A percentile compares a stretch with the other conserved stretches of the same genome.
Conservation (phyloP, 305 asterid species). For the Fraxinus platypoda region DNA sequence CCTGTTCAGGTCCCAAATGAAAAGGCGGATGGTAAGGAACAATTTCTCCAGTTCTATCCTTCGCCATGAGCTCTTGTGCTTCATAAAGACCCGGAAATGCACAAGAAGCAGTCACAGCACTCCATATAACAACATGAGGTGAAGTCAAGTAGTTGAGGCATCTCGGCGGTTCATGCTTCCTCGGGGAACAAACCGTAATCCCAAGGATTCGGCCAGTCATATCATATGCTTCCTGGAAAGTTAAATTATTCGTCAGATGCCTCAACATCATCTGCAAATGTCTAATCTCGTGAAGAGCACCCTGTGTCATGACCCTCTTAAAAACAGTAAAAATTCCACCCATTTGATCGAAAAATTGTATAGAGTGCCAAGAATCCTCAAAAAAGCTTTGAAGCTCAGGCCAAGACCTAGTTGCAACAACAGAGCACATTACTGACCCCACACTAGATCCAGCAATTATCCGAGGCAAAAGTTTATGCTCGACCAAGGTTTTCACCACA, state of each 20-base stretch:
- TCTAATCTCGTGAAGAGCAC: constrained; percentile 88
- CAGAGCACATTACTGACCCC: constrained; percentile 83
- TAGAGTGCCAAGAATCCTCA: constrained; percentile 88
- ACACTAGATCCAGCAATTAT: constrained; percentile 94
- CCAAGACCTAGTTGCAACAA: constrained; percentile 90
- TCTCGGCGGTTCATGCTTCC: constrained; percentile 98
- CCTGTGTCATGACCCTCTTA: constrained; percentile 71
- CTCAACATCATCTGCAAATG: constrained; percentile 74
- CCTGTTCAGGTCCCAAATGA: constrained; percentile 74
- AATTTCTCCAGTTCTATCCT: constrained; percentile 79
- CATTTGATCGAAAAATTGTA: constrained; percentile 75
- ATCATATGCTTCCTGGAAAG: constrained; percentile 94
- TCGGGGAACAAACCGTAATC: constrained; percentile 90
- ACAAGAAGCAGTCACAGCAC: constrained; percentile 96
- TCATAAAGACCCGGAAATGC: constrained; percentile 95
- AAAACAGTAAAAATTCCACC: constrained; percentile 73
- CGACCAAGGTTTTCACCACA: constrained; percentile 81
- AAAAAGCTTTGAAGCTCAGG: constrained; percentile 92
- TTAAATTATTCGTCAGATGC: constrained; percentile 77
- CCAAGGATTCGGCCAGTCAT: constrained; percentile 87
- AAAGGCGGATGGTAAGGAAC: constrained; percentile 97
- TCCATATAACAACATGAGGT: constrained; percentile 97
- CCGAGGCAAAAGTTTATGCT: constrained; percentile 80
- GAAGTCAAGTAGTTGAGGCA: constrained; percentile 95
- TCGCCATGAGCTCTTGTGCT: constrained; percentile 99